phyloP scores from a whole-genome alignment of 2,329 filamentous ascomycete species.

The Penicillium sp. region DNA sequence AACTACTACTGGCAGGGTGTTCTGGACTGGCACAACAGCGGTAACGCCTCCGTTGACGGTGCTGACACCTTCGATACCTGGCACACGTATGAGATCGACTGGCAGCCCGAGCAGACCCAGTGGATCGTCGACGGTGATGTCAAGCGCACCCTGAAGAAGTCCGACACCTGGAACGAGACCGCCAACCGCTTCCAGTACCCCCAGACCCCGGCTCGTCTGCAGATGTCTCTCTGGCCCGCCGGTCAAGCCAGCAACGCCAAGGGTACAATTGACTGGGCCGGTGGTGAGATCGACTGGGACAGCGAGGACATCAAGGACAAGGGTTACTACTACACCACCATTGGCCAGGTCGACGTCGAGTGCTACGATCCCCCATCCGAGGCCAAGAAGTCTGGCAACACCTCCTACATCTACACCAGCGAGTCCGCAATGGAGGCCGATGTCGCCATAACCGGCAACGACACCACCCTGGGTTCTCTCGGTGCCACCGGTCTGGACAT shows the following conservation, averaged over 20 bases:
- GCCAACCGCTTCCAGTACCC: conserved; percentile 83
- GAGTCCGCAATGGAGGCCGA: conserved; percentile 72
- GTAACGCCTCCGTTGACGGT: conserved; percentile 64
- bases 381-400: conserved; percentile 62
- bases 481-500: conserved; percentile 80
- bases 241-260: conserved; percentile 76
- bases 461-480: conserved; percentile 77
- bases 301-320: conserved; percentile 76
- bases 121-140: conserved; percentile 86
- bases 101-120: conserved; percentile 82
- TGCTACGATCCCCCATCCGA: conserved; percentile 81
- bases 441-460: conserved; percentile 73
- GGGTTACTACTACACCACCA: conserved; percentile 86
- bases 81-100: conserved; percentile 92
- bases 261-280: conserved; percentile 90
- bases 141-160: conserved; percentile 73
- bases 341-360: conserved; percentile 76
- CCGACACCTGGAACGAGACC: conserved; percentile 84
- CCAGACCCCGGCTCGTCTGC: conserved; percentile 86
- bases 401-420: conserved; percentile 76
- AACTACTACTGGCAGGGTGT: conserved; percentile 98
- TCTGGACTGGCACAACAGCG: conserved; percentile 66
- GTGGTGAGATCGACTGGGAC: conserved; percentile 87
- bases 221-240: conserved; percentile 95
- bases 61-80: conserved; percentile 74